A percentile compares a stretch with the other conserved stretches of the same genome.
Conservation (phyloP, 495 filamentous ascomycete species). For the Daldinia concentrica region DNA sequence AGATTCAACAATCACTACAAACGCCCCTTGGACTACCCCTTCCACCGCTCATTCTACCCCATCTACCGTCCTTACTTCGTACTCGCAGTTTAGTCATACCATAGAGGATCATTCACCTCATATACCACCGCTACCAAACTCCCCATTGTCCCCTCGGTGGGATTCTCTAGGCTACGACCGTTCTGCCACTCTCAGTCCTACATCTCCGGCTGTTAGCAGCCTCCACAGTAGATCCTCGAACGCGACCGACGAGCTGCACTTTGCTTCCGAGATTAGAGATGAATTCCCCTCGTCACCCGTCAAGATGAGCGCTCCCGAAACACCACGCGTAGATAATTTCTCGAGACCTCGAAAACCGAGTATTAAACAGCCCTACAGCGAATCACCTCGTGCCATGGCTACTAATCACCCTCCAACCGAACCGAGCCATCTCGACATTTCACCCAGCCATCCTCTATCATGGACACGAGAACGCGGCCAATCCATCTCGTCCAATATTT, state of each 20-base stretch:
- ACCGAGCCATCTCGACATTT: constrained; percentile 45
- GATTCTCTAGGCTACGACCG: constrained; percentile 50
- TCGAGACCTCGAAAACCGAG: constrained; percentile 61
- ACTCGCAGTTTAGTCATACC: constrained; percentile 35
- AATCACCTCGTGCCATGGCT: constrained; percentile 47
- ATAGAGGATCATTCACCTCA: constrained; percentile 35
- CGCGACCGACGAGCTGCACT: constrained; percentile 38
- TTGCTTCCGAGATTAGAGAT: constrained; percentile 42
- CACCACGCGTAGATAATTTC: constrained; percentile 59
- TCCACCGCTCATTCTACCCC: constrained; percentile 26
- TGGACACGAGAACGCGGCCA: constrained; percentile 55
- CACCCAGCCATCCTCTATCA: constrained; percentile 39
- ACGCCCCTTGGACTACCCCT: constrained; percentile 39
- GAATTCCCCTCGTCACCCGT: constrained; percentile 41
- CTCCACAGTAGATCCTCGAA: constrained; percentile 35
- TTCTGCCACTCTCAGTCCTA: constrained; percentile 26
- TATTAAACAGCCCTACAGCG: constrained; percentile 52
- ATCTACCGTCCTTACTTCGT: constrained; percentile 31
- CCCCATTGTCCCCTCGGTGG: constrained; percentile 55
- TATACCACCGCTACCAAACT: constrained; percentile 39
- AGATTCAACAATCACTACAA: constrained; percentile 29
- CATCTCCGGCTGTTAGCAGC: constrained; percentile 34
- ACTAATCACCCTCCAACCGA: constrained; percentile 44
- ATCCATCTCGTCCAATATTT: constrained; percentile 58
- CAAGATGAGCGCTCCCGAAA: constrained; percentile 42